Conservation (phyloP, 345 rosid species). For the Stellera chamaejasme region DNA sequence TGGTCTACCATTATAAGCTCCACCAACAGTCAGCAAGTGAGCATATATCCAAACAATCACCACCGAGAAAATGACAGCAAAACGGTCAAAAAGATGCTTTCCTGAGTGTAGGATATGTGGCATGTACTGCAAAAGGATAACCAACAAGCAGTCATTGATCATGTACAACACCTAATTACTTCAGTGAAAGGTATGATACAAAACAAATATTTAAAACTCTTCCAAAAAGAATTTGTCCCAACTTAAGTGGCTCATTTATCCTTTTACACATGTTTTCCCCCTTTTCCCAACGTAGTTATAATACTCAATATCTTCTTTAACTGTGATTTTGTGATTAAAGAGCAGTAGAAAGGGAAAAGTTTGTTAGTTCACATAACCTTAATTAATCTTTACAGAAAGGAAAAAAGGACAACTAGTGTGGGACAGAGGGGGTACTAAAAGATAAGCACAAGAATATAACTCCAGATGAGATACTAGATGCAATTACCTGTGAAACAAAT, state of each 20-base stretch:
- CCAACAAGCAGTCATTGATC: conserved; percentile 5
- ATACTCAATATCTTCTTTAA: too few relatives aligned
- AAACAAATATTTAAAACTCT: not conserved
- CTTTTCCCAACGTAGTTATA: too few relatives aligned
- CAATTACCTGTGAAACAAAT: conserved; percentile 68
- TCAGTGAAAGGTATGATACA: conserved; percentile 1
- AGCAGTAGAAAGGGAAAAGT: too few relatives aligned
- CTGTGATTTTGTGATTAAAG: too few relatives aligned
- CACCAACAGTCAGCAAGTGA: conserved; percentile 84
- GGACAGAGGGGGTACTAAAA: too few relatives aligned
- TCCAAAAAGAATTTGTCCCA: too few relatives aligned
- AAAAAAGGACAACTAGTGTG: too few relatives aligned
- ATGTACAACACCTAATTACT: not conserved
- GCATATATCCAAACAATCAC: conserved; percentile 91
- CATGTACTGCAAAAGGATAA: conserved; percentile 58
- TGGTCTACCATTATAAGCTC: conserved; percentile 67
- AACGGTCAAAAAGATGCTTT: conserved; percentile 54
- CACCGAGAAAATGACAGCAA: conserved; percentile 71
- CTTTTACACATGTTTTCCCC: too few relatives aligned
- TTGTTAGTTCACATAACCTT: too few relatives aligned
- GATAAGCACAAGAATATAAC: not conserved
- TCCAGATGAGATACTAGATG: not conserved
- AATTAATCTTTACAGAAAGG: too few relatives aligned
- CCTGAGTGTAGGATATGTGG: conserved; percentile 59
- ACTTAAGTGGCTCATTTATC: too few relatives aligned